Base-by-base conservation (phyloP, 768 basidiomycete genomes). In the Phylloporus sp. region DNA sequence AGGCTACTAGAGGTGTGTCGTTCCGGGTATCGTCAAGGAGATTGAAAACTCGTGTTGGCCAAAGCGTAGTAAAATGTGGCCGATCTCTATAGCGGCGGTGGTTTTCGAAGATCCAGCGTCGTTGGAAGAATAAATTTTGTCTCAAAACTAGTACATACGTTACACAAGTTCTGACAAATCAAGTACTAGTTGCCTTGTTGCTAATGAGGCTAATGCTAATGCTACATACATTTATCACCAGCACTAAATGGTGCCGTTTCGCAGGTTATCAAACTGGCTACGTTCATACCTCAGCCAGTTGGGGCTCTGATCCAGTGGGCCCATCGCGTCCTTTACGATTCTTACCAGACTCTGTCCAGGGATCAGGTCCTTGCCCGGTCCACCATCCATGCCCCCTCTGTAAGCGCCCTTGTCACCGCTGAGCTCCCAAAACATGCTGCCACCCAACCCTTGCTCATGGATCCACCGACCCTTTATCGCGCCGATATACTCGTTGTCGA, bases 381-480 rank as follows among this genome's bases (percentile, higher is more conserved):
- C 87, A 8, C 71, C 70, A 56, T 91, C 88, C 81, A 91, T 85
- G 13, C 81, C 87, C 34, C 86, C 81, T 46, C 88, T 78, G 27
- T 67, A 59, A 5, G 72, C 71, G 2, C 81, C 81, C 66, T 92
- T 91, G 71, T 97, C 95, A 3, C 91, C 92, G 58, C 86, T 88
- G 36, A 95, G 74, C 67, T 95, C 91, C 91, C 91, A 93, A 59
- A 86, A 86, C 97, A 99, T 99, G 49, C 87, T 88, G 0, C 97
- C 97, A 6, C 89, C 91, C 5, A 98, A 72, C 0, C 81, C 80
- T 63, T 86, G 80, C 31, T 80, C 76, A 60, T 73, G 74, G 63
- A 98, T 93, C 73, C 86, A 97, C 52, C 79, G 76, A 13, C 88
- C 91, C 68, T 95, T 94, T 78, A 79, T 78, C 46, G 68, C 66